Base-by-base conservation (phyloP, 495 filamentous ascomycete species). In the Peziza echinospora region DNA sequence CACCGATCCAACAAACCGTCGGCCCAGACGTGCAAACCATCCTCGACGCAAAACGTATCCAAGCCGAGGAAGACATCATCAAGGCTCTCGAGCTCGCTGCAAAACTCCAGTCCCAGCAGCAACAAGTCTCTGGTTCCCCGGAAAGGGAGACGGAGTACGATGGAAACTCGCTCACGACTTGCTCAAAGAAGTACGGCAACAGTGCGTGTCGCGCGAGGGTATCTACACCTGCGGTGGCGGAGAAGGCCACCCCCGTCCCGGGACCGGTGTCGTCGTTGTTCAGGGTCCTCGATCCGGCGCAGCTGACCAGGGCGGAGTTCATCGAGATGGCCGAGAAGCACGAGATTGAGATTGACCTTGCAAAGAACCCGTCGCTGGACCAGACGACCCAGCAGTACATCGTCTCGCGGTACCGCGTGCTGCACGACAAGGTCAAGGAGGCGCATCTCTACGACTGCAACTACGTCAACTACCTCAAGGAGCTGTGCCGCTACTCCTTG, bases 381-480 rank as follows among this genome's bases (percentile, higher is more conserved):
- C 51, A 56, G 5, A 52, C 43, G 8, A 63, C 65, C 11, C 67
- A 71, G 53, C 55, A 59, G 8, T 48, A 51, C n/a, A 68, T 71
- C 50, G 50, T 53, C 16, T 17, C 48, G 25, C 63, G 67, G 44
- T 71, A 68, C 56, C 62, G 62, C 16, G 46, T 30, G 3, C 54
- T 71, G 16, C 63, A 67, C 48, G 53, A 68, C 41, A 50, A 52
- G 41, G 55, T 69, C 40, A 58, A 61, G 45, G 60, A 60, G 19
- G 57, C 58, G 28, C 62, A 63, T 19, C 58, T 62, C 43, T 71
- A 69, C 51, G 47, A 61, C 21, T 71, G 67, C 48, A 56, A 49
- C 28, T 66, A 67, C 48, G 21, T 51, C 2, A 62, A 65, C 30
- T 71, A 71, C 48, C 61, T 52, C 51, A 66, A 66, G 52, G 68